Evolutionary conservation across 768 basidiomycete genomes (phyloP), one percentile per base, ranked within the genome.

Genomic region (Mycena leptocephala): DNA sequence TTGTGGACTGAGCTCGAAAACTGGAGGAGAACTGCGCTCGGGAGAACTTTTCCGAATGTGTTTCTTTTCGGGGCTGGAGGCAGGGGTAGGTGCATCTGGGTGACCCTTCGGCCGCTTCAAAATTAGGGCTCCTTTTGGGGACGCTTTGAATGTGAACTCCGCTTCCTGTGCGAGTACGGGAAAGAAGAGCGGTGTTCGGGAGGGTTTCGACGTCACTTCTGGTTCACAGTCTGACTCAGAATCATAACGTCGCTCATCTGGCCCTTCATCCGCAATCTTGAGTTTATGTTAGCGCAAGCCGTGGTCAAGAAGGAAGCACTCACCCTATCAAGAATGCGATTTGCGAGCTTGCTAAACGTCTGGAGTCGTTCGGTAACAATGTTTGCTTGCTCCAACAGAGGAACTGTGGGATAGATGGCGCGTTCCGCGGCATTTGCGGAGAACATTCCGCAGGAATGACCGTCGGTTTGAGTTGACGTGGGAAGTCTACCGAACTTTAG

Each of bases 51-150:
- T 62, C 5, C 71, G 71, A 2, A 65, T 41, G 3, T 62, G 26
- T 16, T 72, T 72, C n/a, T 72, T 72, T 20, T 63, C 33, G 3
- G 70, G 70, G 26, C 61, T 72, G 22, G 61, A 18, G 1, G 28
- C 22, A 2, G 71, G 71, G 2, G 46, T 41, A 2, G 62, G 62
- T 30, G n/a, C 62, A 20, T 72, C 53, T 3, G 71, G 62, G 16
- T 64, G 62, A 3, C 58, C 71, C 10, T 56, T 72, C 1, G n/a
- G 18, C 18, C 71, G 71, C 20, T 65, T 72, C 35, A 64, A 30
- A 28, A 3, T 33, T n/a, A 3, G 32, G 2, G 32, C 16, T 5
- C 37, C 32, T 26, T 2, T 43, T 24, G 68, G 68, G 18, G 56
- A 28, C 5, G 16, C 14, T n/a, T n/a, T n/a, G n/a, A 71, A 71